phyloP scores from a whole-genome alignment of 202 grass and related monocot species.

The Hordeum pubiflorum region DNA sequence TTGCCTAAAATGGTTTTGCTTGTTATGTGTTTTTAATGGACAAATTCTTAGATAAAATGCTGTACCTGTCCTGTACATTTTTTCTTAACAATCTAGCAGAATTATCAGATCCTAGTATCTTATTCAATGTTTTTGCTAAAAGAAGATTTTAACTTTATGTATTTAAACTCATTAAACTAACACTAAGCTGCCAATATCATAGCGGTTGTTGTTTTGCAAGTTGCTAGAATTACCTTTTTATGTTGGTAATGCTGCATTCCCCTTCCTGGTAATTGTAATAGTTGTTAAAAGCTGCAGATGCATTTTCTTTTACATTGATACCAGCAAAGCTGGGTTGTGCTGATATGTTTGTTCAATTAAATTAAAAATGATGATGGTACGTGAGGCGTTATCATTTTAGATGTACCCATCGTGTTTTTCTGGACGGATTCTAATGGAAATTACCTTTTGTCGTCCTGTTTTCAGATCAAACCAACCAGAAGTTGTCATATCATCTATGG shows the following conservation, averaged over 20 bases:
- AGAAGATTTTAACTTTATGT: neutral
- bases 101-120: neutral
- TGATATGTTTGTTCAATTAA: neutral
- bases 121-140: neutral
- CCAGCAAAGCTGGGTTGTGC: neutral
- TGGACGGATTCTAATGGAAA: neutral
- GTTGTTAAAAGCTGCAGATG: neutral
- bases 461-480: constrained; percentile 62
- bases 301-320: neutral
- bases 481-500: constrained; percentile 61
- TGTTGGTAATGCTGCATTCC: neutral
- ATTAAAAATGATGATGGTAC: neutral
- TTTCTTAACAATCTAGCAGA: neutral
- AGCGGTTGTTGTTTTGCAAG: neutral
- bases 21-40: neutral
- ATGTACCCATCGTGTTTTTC: neutral
- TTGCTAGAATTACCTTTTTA: neutral
- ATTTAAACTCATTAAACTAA: neutral
- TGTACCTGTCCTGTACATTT: neutral
- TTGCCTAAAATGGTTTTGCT: neutral
- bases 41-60: neutral
- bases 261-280: neutral
- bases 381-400: neutral
- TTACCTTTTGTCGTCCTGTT: neutral
- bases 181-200: neutral